Percentiles rank a stretch among this genome's conserved stretches.
phyloP scores from a whole-genome alignment of 176 grass and related monocot species.

The Lolium rigidum region DNA sequence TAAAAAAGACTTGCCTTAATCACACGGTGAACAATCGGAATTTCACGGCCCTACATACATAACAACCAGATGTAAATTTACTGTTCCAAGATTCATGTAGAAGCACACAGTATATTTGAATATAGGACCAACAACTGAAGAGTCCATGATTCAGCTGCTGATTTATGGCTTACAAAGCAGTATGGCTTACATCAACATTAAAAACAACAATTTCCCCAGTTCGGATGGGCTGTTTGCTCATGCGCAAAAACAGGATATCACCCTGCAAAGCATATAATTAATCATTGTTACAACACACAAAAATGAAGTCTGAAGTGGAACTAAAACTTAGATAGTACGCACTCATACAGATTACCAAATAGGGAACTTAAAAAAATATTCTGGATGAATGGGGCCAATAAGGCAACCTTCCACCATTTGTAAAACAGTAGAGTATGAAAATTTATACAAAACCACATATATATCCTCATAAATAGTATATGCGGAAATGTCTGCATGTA shows the following conservation, averaged over 20 bases:
- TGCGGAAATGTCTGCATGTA: too few species aligned
- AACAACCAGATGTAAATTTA: conserved; percentile 23
- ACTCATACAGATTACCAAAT: not conserved
- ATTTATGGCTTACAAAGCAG: not conserved
- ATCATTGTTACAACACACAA: not conserved
- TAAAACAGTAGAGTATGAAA: not conserved
- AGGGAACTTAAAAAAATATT: not conserved
- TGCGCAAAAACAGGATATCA: conserved; percentile 72
- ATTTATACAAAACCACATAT: too few species aligned
- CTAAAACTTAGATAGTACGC: not conserved
- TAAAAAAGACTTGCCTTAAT: conserved; percentile 62
- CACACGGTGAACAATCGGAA: conserved; percentile 96
- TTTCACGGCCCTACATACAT: conserved; percentile 65
- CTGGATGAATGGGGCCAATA: not conserved
- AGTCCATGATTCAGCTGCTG: not conserved
- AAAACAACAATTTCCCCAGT: conserved; percentile 72
- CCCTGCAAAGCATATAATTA: conserved; percentile 52
- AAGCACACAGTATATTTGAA: conserved; percentile 15
- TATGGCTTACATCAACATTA: conserved; percentile 60
- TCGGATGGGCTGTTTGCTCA: conserved; percentile 65
- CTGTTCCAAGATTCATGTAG: conserved; percentile 16
- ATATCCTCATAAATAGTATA: not conserved
- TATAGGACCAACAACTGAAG: not conserved
- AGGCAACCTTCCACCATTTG: not conserved
- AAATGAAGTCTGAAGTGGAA: not conserved